phyloP scores from a whole-genome alignment of 345 rosid genomes.

The Eucalyptus globulus region DNA sequence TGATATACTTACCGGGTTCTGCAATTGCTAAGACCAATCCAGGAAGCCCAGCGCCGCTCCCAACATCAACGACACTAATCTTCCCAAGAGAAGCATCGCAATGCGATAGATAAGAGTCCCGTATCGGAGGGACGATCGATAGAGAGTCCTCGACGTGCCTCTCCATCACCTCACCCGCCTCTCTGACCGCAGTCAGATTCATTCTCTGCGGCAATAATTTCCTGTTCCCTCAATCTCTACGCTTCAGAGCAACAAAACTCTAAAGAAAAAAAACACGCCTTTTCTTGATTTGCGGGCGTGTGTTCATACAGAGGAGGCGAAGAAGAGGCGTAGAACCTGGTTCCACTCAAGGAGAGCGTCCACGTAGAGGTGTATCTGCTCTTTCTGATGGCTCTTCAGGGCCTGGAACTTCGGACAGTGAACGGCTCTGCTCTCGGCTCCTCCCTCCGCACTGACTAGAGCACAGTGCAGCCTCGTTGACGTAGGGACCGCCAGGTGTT shows the following conservation, averaged over 20 bases:
- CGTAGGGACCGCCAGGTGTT: conserved; percentile 37
- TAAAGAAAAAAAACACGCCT: neutral
- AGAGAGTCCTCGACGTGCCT: conserved; percentile 89
- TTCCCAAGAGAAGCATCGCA: conserved; percentile 18
- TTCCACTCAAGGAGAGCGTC: conserved; percentile 77
- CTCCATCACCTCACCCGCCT: conserved; percentile 58
- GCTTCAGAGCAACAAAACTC: neutral
- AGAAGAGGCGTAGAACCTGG: conserved; percentile 28
- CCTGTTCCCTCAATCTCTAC: neutral
- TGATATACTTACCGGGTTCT: conserved; percentile 29
- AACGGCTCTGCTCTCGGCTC: neutral
- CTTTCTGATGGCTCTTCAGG: conserved; percentile 37
- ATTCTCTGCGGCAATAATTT: conserved; percentile 35
- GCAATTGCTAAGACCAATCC: conserved; percentile 84
- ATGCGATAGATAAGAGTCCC: conserved; percentile 17
- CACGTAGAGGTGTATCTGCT: conserved; percentile 57
- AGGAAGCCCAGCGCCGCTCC: conserved; percentile 88
- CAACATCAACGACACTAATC: conserved; percentile 66
- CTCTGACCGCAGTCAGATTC: conserved; percentile 80
- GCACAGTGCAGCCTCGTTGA: neutral
- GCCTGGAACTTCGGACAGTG: conserved; percentile 23
- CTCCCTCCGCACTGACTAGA: neutral
- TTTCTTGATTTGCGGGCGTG: neutral
- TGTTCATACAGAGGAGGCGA: neutral
- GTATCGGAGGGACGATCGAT: conserved; percentile 56